Evolutionary conservation across 306 rosid species (phyloP).

Genomic region (Amphicarpaea edgeworthii): DNA sequence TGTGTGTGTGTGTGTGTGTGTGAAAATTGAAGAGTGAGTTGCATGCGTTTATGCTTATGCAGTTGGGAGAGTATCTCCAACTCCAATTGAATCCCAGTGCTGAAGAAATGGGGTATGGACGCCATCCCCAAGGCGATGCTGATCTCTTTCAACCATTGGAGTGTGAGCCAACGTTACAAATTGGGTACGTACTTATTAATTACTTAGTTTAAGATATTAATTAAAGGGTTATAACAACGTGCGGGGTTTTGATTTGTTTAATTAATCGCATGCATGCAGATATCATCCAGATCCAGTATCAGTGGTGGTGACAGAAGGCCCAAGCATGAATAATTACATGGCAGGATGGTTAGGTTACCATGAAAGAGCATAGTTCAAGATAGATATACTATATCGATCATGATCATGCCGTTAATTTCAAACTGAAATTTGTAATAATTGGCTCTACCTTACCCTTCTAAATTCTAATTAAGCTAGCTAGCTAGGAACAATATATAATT

Average conservation of each 20-base stretch:
- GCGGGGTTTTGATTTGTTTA: too few relatives aligned
- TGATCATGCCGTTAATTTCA: constrained; percentile 15
- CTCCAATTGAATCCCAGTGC: constrained; percentile 73
- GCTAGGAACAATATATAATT: constrained; percentile 45
- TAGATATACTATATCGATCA: too few relatives aligned
- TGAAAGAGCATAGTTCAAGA: constrained; percentile 30
- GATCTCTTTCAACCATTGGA: constrained; percentile 84
- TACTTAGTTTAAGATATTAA: too few relatives aligned
- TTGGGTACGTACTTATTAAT: too few relatives aligned
- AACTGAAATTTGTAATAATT: constrained; percentile 33
- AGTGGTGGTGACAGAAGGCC: constrained; percentile 80
- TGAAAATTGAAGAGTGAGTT: neutral
- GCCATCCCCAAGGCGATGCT: constrained; percentile 72
- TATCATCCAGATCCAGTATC: constrained; percentile 78
- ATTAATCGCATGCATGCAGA: too few relatives aligned
- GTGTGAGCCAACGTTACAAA: constrained; percentile 89
- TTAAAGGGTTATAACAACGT: too few relatives aligned
- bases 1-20: too few relatives aligned
- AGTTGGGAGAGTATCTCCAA: constrained; percentile 82
- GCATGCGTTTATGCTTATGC: constrained; percentile 34
- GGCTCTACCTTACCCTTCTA: too few relatives aligned
- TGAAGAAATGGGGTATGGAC: constrained; percentile 74
- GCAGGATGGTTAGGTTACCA: constrained; percentile 96
- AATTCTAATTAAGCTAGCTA: neutral
- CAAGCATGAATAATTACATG: constrained; percentile 90